Percentiles rank a stretch among this genome's conserved stretches.
phyloP scores from a whole-genome alignment of 2,329 filamentous ascomycete genomes.

The Aspergillus novoparasiticus region DNA sequence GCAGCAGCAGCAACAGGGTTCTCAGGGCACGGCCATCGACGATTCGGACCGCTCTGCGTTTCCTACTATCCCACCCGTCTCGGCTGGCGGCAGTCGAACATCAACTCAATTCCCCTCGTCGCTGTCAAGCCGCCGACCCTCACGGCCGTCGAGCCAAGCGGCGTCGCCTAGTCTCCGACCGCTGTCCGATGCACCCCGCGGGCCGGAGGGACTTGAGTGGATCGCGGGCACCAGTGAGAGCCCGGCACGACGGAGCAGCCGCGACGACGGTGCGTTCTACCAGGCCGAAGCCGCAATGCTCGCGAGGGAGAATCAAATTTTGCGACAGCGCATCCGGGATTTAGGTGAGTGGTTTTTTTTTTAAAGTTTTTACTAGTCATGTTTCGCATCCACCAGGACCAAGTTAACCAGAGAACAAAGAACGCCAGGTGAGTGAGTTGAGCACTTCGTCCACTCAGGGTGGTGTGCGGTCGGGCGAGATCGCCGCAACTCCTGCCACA shows the following conservation, averaged over 20 bases:
- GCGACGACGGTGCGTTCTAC: conserved; percentile 51
- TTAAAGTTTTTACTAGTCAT: background rate
- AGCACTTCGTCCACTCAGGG: conserved; percentile 17
- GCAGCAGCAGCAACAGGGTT: conserved; percentile 25
- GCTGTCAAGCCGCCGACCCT: conserved; percentile 38
- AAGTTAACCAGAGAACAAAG: conserved; percentile 18
- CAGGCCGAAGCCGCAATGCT: conserved; percentile 52
- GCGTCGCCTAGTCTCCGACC: conserved; percentile 43
- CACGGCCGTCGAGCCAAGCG: conserved; percentile 38
- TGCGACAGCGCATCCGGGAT: conserved; percentile 50
- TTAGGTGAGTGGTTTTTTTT: conserved; percentile 41
- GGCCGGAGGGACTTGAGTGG: conserved; percentile 28
- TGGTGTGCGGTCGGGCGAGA: conserved; percentile 9
- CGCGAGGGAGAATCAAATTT: conserved; percentile 52
- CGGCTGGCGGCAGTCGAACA: conserved; percentile 33
- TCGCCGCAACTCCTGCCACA: conserved; percentile 8
- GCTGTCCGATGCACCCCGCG: conserved; percentile 26
- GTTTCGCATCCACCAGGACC: background rate
- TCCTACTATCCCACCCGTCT: conserved; percentile 34
- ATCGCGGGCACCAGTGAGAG: conserved; percentile 30
- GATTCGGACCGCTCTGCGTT: conserved; percentile 49
- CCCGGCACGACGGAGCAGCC: conserved; percentile 40
- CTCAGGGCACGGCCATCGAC: conserved; percentile 37
- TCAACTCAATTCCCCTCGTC: conserved; percentile 36
- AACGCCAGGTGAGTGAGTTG: conserved; percentile 35